Base-by-base conservation (phyloP, 768 basidiomycete species). In the Rossbeevera mucosa region DNA sequence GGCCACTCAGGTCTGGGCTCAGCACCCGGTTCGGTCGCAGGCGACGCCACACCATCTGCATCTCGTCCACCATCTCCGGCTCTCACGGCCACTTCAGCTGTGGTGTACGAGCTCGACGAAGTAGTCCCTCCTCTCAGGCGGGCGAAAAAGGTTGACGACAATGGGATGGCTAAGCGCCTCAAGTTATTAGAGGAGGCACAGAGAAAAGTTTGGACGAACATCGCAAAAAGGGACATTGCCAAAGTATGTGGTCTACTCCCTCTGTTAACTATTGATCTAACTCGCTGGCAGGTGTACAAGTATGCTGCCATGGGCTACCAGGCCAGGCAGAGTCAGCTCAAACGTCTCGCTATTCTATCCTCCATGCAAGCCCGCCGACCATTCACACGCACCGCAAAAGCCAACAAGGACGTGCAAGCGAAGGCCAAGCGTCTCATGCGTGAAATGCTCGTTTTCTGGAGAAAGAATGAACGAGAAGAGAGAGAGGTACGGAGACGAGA, bases 381-480 rank as follows among this genome's bases (percentile, higher is more conserved):
- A 0, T 85, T 83, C 58, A 79, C 77, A 8, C 83, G 83, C 61
- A 85, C 88, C 2, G 78, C 85, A 12, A 93, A 91, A 66, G 79
- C 82, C 5, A 79, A 76, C 53, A 95, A 94, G 69, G 92, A 94
- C 56, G 74, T 82, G 2, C 91, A 93, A 65, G 82, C 82, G 18
- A 91, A 92, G 65, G 86, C 85, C 21, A 93, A 90, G 67, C 81
- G 90, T 36, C 74, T 94, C 33, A 91, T 92, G 88, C 84, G 93
- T 25, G 94, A 97, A 75, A 93, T 97, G 88, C 83, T 94, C 55
- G 83, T 93, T 18, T 94, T 94, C 72, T 96, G 93, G 93, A 94
- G 91, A 74, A 93, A 93, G 71, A 97, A 96, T 59, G 95, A 98
- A 71, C 93, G 93, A 63, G 93, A 95, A 68, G 95, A 97, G 71